phyloP scores from a whole-genome alignment of 2,329 filamentous ascomycete species.

The Penicillium sclerotiorum region DNA sequence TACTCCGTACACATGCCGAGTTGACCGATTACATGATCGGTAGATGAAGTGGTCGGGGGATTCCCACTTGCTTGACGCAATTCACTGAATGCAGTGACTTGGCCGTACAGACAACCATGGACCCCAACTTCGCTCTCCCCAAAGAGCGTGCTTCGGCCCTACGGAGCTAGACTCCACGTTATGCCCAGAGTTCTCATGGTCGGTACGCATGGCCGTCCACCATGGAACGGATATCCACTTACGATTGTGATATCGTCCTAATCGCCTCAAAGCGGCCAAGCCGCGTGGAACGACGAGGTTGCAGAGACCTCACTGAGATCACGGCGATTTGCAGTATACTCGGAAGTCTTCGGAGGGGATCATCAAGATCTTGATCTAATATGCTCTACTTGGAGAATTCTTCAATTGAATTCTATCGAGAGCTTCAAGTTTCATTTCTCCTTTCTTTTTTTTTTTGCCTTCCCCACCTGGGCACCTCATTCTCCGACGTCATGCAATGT shows the following conservation, averaged over 20 bases:
- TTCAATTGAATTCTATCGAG: neutral
- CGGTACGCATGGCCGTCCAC: neutral
- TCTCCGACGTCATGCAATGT: slow-evolving; percentile 22
- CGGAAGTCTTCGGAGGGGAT: slow-evolving; percentile 1
- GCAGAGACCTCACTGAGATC: slow-evolving; percentile 1
- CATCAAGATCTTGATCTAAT: neutral
- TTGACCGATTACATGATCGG: too few species aligned
- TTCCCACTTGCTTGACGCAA: neutral
- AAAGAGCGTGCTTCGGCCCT: neutral
- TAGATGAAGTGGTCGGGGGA: neutral
- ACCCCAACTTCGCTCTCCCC: neutral
- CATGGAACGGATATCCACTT: neutral
- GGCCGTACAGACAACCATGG: neutral
- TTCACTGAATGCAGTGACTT: neutral
- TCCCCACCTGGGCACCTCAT: neutral
- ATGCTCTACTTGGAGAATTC: neutral
- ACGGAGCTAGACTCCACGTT: neutral
- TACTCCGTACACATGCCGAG: too few species aligned
- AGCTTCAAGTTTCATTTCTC: neutral
- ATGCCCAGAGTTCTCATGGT: neutral
- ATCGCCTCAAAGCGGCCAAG: neutral
- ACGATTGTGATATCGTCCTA: slow-evolving; percentile 2
- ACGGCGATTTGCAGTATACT: neutral
- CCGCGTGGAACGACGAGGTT: neutral
- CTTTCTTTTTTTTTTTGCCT: neutral